Evolutionary conservation across 176 grass and related monocot species (phyloP), one percentile per base, ranked within the genome.

Genomic region (Bonia amplexicaulis): DNA sequence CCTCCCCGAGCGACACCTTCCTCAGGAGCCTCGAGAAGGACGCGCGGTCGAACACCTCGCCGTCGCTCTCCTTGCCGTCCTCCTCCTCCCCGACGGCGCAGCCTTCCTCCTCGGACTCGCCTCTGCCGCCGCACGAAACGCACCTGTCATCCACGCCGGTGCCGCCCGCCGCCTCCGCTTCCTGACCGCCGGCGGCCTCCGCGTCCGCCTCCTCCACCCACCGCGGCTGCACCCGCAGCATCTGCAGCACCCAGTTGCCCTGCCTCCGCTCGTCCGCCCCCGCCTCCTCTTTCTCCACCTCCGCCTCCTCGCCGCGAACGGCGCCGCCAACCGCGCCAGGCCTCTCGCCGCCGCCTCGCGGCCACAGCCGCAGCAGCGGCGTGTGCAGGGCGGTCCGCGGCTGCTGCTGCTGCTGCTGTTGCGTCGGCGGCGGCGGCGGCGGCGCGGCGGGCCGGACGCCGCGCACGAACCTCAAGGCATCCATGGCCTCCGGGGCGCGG

Each of bases 231-330:
- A 98, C 93, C 65, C 93, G 83, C 78, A 98, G 74, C 82, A 98
- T 98, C 76, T 95, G 89, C 85, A 94, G 63, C 74, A 98, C 93
- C 96, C 93, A 98, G 51, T 92, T 95, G n/a, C 66, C 83, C 89
- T 89, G 82, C 83, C n/a, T 84, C 80, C 69, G 46, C 25, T 85
- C 83, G 64, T 60, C 70, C 19, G 46, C 70, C 17, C 47, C 76
- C 60, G 12, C 80, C 6, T 69, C 45, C 74, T 45, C 78, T n/a
- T 66, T 76, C 53, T 48, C 47, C 48, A 46, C 69, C 16, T 33
- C 83, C 68, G 66, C 20, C 29, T 82, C 84, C 46, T 85, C 64
- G 46, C 88, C 55, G 54, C 88, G 77, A 0, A 25, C 61, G 17
- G 73, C 65, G 48, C 73, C 49, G 26, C 71, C 62, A 23, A 26